Evolutionary conservation across 2,329 filamentous ascomycete genomes (phyloP), one percentile per base, ranked within the genome.

Genomic region (Monosporascus sp.): DNA sequence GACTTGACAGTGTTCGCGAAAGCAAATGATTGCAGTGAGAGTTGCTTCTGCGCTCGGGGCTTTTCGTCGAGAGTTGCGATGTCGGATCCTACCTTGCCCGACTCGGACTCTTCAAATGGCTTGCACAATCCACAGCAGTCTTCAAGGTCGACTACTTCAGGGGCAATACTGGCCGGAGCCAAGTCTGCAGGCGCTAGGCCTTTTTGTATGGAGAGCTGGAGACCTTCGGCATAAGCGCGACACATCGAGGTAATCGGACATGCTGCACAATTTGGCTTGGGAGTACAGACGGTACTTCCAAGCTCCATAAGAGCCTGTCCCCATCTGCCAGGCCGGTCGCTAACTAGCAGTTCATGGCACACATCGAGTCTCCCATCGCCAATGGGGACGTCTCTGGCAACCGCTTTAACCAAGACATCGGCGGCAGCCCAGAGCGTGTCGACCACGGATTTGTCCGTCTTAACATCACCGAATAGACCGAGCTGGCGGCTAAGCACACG

Each of bases 271-370:
- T 79, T 77, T 1, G 83, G 83, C 58, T 79, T 79, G 0, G 83
- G 82, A 7, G 76, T 76, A 59, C 83, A 86, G 2, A 86, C 64
- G 0, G 83, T 86, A 57, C 81, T 85, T 3, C 83, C 83, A 4
- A 86, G 71, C 61, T 86, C 83, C 83, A 86, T 86, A 25, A 86
- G 67, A 1, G 80, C 83, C 62, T 86, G 83, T 0, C 83, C 83
- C 83, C 82, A 86, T 55, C 77, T 67, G 0, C 82, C 82, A 0
- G 83, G 82, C 22, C 77, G 66, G 50, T 80, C 74, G 51, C 77
- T 83, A 15, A 63, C 52, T 14, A 43, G 43, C 8, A 24, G 48
- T 7, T 57, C 53, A 7, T 57, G 59, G 4, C 44, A 6, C 18
- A 54, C 48, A 7, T 50, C 49, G 5, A 37, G 52, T 1, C 57